Evolutionary conservation across 352 stramenopile genomes (phyloP).

Genomic region (Thalassiosira mediterranea): DNA sequence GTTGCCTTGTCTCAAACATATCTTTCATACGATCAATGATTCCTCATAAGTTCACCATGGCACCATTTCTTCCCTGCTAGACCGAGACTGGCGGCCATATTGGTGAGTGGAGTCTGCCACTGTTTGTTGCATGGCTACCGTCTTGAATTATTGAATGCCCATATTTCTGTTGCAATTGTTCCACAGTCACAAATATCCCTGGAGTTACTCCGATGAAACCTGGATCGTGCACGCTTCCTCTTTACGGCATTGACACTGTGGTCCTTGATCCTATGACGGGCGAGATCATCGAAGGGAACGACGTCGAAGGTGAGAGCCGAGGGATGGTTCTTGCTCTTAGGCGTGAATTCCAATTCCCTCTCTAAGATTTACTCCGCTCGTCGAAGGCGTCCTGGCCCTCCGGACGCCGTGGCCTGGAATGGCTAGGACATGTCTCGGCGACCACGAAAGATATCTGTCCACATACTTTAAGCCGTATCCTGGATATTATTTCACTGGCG

Average conservation of each 20-base stretch:
- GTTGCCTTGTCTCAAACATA: constrained; percentile 24
- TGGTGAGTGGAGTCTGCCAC: too few species aligned
- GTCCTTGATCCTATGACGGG: constrained; percentile 51
- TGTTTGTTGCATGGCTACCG: too few species aligned
- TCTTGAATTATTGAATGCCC: too few species aligned
- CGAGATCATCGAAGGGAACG: constrained; percentile 26
- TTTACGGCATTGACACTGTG: constrained; percentile 53
- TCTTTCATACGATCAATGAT: background rate
- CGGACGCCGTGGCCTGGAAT: constrained; percentile 50
- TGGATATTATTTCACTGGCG: constrained; percentile 65
- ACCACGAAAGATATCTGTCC: constrained; percentile 55
- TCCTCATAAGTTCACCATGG: background rate
- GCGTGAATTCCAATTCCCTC: too few species aligned
- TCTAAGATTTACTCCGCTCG: too few species aligned
- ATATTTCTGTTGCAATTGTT: too few species aligned
- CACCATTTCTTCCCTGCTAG: background rate
- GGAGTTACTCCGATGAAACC: constrained; percentile 48
- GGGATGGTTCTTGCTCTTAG: too few species aligned
- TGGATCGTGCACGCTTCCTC: constrained; percentile 38
- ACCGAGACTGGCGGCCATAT: constrained; percentile 33
- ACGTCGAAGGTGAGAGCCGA: too few species aligned
- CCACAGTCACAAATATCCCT: constrained; percentile 36
- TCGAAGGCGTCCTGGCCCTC: constrained; percentile 47
- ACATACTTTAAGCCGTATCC: constrained; percentile 61
- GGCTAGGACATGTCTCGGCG: constrained; percentile 39